Percentiles rank a stretch among this genome's conserved stretches.
Conservation (phyloP, 1,139 yeast genomes). For the Lodderomyces jiufengensis region DNA sequence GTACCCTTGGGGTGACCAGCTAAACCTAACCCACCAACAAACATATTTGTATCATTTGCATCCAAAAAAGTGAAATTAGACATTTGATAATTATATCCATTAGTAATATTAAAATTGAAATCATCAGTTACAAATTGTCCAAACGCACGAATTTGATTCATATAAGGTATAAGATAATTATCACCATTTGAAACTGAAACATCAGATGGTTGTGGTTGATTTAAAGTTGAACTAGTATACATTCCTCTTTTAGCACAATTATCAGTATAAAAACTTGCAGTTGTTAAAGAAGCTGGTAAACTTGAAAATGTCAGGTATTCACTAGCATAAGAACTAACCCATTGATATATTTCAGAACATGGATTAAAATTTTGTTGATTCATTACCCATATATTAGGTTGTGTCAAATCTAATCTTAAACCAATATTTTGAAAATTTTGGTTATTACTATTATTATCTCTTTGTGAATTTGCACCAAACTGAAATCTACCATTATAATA, state of each 20-base stretch:
- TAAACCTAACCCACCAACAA: slow-evolving; percentile 45
- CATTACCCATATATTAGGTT: slow-evolving; percentile 39
- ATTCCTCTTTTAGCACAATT: slow-evolving; percentile 29
- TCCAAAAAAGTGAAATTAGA: slow-evolving; percentile 27
- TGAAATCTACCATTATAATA: slow-evolving; percentile 17
- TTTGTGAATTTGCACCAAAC: slow-evolving; percentile 10
- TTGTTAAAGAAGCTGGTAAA: slow-evolving; percentile 19
- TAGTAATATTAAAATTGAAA: slow-evolving; percentile 17
- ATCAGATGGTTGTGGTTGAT: slow-evolving; percentile 11
- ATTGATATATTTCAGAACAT: slow-evolving; percentile 16
- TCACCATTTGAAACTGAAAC: slow-evolving; percentile 17
- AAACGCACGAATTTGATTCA: slow-evolving; percentile 23
- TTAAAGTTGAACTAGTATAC: slow-evolving; percentile 15
- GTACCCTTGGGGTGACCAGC: slow-evolving; percentile 40
- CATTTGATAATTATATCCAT: slow-evolving; percentile 15
- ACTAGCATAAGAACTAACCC: background rate
- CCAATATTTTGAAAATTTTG: slow-evolving; percentile 13
- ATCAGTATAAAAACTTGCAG: slow-evolving; percentile 20
- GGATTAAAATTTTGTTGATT: slow-evolving; percentile 21
- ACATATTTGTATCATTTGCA: slow-evolving; percentile 22
- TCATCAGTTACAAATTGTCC: slow-evolving; percentile 27
- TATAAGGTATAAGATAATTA: slow-evolving; percentile 23
- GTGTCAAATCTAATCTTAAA: slow-evolving; percentile 30
- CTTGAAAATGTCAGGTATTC: background rate
- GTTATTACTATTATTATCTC: background rate